Base-by-base conservation (phyloP, 2,329 filamentous ascomycete species). In the Fusarium torulosum region DNA sequence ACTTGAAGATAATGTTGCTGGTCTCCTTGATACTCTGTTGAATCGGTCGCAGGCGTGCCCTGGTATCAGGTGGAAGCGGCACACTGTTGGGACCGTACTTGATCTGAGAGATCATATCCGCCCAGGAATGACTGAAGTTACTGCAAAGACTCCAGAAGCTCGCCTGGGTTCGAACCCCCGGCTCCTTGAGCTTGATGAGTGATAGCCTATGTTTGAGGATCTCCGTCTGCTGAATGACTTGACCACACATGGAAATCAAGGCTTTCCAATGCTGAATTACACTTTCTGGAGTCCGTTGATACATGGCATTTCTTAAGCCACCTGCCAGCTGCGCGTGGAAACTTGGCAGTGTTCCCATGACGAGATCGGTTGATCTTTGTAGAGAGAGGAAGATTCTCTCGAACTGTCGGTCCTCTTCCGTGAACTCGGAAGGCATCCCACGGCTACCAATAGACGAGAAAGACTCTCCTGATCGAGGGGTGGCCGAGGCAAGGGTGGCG, bases 21-120 rank as follows among this genome's bases (percentile, higher is more conserved):
- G 92, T 92, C 74, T 97, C 92, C 75, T 94, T 94, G 75, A 96
- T 90, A 59, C 88, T 89, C 70, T 89, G 90, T 75, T 97, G 94
- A 44, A 97, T 88, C 3, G 93, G 93, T 60, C 91, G 88, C 70
- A 97, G 86, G 53, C 92, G 86, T 25, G 86, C 81, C 74, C 92
- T 89, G 43, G 94, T 90, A 67, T 96, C 92, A 25, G 85, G 80
- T 4, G 87, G 85, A 9, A 90, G 77, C 43, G 84, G 80, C 27
- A 86, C 79, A 43, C 80, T 81, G 71, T 82, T 85, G n/a, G 82
- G 81, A 17, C 78, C 81, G 55, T 83, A 79, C 75, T 87, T 90
- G 67, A 91, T 84, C 72, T 85, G 85, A 35, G 79, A 80, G 6
- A 87, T 90, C 54, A 93, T 84, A 64, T 90, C 86, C 53, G 85